Percentiles rank a stretch among this genome's conserved stretches.
These are phyloP conservation scores for Lentinula sp. DNA, from an alignment of 768 basidiomycete species.

Conservation along the genomic window DNA sequence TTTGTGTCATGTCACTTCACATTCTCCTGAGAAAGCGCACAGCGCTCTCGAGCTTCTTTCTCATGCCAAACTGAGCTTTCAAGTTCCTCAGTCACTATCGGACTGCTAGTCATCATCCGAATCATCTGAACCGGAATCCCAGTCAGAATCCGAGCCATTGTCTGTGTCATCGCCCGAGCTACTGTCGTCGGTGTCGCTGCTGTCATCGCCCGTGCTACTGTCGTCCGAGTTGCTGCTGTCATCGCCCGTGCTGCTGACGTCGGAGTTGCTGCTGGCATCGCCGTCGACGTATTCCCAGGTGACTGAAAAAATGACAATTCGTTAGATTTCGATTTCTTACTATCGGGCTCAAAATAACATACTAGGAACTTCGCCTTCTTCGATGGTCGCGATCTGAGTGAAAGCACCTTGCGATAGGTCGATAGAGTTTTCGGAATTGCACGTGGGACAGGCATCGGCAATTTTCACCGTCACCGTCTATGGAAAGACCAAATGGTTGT, in stretches of 20 bases:
- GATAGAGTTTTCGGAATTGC: conserved; percentile 37
- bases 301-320: neutral
- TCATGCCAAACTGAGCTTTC: neutral
- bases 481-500: neutral
- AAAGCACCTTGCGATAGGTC: conserved; percentile 51
- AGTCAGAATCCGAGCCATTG: neutral
- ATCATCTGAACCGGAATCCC: neutral
- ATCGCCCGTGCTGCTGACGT: neutral
- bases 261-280: neutral
- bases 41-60: neutral
- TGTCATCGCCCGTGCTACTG: neutral
- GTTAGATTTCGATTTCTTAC: too few relatives aligned
- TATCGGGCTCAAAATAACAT: neutral
- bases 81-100: neutral
- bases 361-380: conserved; percentile 37
- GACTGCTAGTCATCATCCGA: neutral
- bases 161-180: neutral
- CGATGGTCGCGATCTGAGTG: conserved; percentile 27
- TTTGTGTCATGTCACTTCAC: neutral
- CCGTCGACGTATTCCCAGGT: neutral
- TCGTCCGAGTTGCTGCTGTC: neutral
- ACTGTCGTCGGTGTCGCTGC: neutral
- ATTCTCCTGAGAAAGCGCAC: neutral
- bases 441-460: conserved; percentile 57
- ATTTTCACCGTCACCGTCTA: conserved; percentile 30